Conservation (phyloP, 768 basidiomycete species). For the Boletus patriciae region DNA sequence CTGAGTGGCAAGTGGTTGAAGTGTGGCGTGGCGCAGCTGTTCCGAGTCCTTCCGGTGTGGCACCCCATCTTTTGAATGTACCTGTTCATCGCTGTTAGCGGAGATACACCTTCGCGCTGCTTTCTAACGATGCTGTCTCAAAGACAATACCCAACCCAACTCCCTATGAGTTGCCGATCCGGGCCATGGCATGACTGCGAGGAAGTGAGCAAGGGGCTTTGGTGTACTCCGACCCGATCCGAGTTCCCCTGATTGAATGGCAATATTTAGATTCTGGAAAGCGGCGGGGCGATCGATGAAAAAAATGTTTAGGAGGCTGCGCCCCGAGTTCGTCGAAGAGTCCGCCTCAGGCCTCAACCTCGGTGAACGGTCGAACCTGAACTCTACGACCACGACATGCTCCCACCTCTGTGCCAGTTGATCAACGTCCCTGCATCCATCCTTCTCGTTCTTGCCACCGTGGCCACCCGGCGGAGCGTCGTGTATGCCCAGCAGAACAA, state of each 20-base stretch:
- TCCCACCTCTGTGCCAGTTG: background rate
- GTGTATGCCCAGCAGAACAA: constrained; percentile 12
- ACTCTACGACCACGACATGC: constrained; percentile 1
- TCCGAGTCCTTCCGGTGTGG: no score
- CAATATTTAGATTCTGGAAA: no score
- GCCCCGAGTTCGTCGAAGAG: background rate
- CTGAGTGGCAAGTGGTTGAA: no score
- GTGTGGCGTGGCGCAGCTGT: no score
- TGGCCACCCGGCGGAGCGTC: constrained; percentile 5
- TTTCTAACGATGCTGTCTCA: no score
- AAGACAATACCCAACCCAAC: no score
- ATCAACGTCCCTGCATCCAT: background rate
- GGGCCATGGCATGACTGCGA: no score
- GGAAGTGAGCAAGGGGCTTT: no score
- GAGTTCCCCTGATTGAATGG: background rate
- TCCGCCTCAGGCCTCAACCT: background rate
- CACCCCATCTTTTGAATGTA: no score
- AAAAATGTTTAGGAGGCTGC: background rate
- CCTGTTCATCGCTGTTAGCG: no score
- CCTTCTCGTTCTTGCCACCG: background rate
- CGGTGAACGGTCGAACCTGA: background rate
- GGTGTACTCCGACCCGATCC: background rate
- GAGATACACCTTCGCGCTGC: no score
- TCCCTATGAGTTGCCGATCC: no score
- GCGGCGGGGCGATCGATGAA: background rate